These are phyloP conservation scores for Ceratocystis smalleyi DNA, from an alignment of 2,329 filamentous ascomycete genomes.

Conservation along the genomic window DNA sequence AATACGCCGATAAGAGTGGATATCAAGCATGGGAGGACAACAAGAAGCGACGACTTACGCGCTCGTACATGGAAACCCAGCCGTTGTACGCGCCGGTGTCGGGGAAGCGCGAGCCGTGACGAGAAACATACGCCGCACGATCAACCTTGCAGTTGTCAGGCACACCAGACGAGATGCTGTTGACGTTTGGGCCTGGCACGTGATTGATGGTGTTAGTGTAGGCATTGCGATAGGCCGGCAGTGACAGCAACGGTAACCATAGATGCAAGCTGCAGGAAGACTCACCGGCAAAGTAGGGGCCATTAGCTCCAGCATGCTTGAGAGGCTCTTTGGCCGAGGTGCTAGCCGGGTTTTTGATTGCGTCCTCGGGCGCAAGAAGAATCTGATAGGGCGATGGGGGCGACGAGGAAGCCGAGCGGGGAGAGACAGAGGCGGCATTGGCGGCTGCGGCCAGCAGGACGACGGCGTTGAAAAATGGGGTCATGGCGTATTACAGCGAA, in stretches of 20 bases:
- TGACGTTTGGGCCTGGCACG: conserved; percentile 37
- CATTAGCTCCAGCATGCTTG: conserved; percentile 36
- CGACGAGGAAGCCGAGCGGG: not conserved
- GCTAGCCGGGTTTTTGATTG: conserved; percentile 10
- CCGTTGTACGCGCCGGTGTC: conserved; percentile 43
- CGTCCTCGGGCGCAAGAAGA: conserved; percentile 13
- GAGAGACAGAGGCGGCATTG: conserved; percentile 1
- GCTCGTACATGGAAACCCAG: conserved; percentile 36
- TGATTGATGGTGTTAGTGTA: not conserved
- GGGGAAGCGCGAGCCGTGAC: conserved; percentile 49
- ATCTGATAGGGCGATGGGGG: not conserved
- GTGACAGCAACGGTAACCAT: not conserved
- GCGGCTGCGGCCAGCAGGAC: conserved; percentile 8
- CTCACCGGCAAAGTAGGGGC: conserved; percentile 37
- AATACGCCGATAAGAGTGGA: no score
- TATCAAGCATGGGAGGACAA: not conserved
- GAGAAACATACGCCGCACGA: conserved; percentile 42
- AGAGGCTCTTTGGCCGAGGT: conserved; percentile 25
- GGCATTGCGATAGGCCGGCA: not conserved
- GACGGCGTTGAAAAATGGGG: conserved; percentile 8
- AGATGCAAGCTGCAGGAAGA: not conserved
- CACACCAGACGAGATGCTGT: conserved; percentile 36
- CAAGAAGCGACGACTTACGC: conserved; percentile 23
- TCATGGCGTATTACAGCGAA: not conserved
- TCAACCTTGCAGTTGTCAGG: conserved; percentile 44